Conservation (phyloP, 345 rosid genomes). For the Sonneratia caseolaris region DNA sequence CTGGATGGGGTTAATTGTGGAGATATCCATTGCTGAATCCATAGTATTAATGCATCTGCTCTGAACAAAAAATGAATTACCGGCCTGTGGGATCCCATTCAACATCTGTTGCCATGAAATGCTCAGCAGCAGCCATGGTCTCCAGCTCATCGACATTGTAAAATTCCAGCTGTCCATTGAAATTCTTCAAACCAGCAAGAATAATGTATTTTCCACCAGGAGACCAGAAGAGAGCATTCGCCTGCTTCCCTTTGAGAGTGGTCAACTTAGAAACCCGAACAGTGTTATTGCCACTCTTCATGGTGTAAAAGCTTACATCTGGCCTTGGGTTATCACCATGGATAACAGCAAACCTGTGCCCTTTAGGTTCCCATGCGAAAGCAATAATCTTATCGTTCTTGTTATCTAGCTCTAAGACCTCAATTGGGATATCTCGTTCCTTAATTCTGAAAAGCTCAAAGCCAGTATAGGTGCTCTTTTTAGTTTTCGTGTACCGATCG, state of each 20-base stretch:
- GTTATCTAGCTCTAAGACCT: conserved; percentile 95
- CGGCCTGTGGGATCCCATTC: conserved; percentile 99
- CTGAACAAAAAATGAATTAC: conserved; percentile 22
- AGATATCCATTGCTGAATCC: background rate
- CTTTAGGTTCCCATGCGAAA: conserved; percentile 98
- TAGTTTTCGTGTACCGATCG: conserved; percentile 86
- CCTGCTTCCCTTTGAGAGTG: conserved; percentile 86
- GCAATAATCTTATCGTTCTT: conserved; percentile 92
- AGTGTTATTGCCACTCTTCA: conserved; percentile 47
- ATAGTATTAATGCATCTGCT: background rate
- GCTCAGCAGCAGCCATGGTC: conserved; percentile 92
- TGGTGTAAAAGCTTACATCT: conserved; percentile 81
- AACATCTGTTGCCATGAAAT: conserved; percentile 93
- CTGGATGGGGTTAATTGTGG: background rate
- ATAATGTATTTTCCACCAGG: conserved; percentile 74
- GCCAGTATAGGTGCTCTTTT: conserved; percentile 90
- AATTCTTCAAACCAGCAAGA: conserved; percentile 87
- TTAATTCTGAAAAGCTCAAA: conserved; percentile 94
- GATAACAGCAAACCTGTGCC: conserved; percentile 88
- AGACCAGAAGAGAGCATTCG: conserved; percentile 95
- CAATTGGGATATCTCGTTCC: conserved; percentile 91
- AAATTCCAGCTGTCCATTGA: conserved; percentile 91
- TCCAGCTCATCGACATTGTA: conserved; percentile 87
- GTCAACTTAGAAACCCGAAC: conserved; percentile 70
- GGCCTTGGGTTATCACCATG: conserved; percentile 94